These are phyloP conservation scores for Ceratopteris richardii DNA, from an alignment of 75 land plant species.

Conservation along the genomic window DNA sequence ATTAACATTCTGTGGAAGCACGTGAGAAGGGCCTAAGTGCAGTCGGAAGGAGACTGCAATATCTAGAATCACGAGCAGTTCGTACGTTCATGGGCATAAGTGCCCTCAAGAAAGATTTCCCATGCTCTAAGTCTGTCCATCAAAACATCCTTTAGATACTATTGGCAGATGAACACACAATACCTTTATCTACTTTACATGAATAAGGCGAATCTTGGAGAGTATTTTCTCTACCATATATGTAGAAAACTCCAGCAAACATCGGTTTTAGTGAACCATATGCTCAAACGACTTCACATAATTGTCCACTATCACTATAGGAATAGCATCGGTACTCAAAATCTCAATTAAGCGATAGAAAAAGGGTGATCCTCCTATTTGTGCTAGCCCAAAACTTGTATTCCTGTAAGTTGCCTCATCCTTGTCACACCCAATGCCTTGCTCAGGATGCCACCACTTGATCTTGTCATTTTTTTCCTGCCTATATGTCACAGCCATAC, in stretches of 20 bases:
- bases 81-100: no score
- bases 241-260: slow-evolving; percentile 29
- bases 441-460: not conserved
- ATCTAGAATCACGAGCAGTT: no score
- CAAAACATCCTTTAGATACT: slow-evolving; percentile 21
- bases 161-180: slow-evolving; percentile 19
- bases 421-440: slow-evolving; percentile 22
- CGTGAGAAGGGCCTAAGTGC: no score
- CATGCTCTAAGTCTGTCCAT: no score
- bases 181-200: slow-evolving; percentile 16
- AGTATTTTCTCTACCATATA: slow-evolving; percentile 26
- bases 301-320: slow-evolving; percentile 25
- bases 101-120: no score
- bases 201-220: not conserved
- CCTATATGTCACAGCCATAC: slow-evolving; percentile 23
- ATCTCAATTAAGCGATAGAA: slow-evolving; percentile 28
- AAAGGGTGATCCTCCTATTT: slow-evolving; percentile 20
- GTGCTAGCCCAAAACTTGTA: slow-evolving; percentile 2
- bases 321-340: slow-evolving; percentile 31
- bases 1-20: no score
- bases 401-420: slow-evolving; percentile 21
- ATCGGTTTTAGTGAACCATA: slow-evolving; percentile 27
- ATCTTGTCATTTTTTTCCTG: slow-evolving; percentile 21
- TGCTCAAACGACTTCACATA: slow-evolving; percentile 35
- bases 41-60: no score